Conservation (phyloP, 2,329 filamentous ascomycete species). For the Thelonectria olida region DNA sequence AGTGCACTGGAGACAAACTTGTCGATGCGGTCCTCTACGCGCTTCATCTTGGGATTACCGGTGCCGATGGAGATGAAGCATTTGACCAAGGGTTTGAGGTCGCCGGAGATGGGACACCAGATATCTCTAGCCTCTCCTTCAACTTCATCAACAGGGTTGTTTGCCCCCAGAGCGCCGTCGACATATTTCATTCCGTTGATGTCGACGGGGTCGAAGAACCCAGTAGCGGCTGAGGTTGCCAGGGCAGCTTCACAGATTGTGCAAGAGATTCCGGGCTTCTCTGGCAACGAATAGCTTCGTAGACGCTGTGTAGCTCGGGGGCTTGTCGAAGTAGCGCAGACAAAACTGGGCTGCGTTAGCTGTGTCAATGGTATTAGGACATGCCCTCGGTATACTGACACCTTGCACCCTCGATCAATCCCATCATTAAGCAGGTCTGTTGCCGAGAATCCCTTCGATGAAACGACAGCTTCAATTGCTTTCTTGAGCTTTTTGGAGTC, state of each 20-base stretch:
- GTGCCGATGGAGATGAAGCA: conserved; percentile 2
- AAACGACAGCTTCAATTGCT: neutral
- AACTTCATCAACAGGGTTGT: conserved; percentile 2
- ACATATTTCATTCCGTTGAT: neutral
- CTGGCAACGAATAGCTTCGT: neutral
- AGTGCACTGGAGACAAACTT: neutral
- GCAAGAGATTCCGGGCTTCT: neutral
- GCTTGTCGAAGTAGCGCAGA: neutral
- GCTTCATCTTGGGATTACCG: neutral
- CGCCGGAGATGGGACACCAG: neutral
- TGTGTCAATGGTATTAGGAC: neutral
- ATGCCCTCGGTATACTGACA: neutral
- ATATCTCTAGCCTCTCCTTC: conserved; percentile 1
- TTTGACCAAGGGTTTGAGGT: conserved; percentile 1
- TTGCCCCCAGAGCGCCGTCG: neutral
- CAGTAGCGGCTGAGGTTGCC: neutral
- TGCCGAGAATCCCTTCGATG: neutral
- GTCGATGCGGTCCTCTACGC: neutral
- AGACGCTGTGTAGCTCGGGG: neutral
- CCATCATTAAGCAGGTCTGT: neutral
- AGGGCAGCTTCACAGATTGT: neutral
- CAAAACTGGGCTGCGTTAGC: neutral
- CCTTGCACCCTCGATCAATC: neutral
- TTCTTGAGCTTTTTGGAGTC: neutral
- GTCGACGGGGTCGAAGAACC: neutral